A percentile compares a stretch with the other conserved stretches of the same genome.
Evolutionary conservation across 2,329 filamentous ascomycete genomes (phyloP).

Genomic region (Pseudopyricularia javanii): DNA sequence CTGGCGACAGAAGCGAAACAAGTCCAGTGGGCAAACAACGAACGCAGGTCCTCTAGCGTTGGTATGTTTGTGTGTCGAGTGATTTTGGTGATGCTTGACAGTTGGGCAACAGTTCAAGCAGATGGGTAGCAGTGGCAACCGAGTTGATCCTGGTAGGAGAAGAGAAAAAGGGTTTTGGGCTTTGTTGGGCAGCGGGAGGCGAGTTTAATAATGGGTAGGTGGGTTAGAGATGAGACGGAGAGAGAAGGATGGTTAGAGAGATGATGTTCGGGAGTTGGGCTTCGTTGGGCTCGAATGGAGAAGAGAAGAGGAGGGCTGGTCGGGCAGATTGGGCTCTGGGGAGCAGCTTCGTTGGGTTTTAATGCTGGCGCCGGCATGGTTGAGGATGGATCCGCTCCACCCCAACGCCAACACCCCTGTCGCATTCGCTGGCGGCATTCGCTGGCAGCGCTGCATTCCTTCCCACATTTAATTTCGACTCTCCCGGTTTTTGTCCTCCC

Average conservation of each 20-base stretch:
- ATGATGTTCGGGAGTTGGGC: neutral
- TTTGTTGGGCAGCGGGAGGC: neutral
- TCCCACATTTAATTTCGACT: conserved; percentile 1
- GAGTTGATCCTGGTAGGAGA: neutral
- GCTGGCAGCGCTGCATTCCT: neutral
- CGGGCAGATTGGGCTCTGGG: conserved; percentile 8
- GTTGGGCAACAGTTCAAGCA: conserved; percentile 1
- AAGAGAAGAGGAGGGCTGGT: neutral
- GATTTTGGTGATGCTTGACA: conserved; percentile 1
- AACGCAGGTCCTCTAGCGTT: neutral
- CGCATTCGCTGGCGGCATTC: too few species aligned
- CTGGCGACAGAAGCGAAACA: neutral
- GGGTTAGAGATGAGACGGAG: neutral
- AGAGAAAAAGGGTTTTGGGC: neutral
- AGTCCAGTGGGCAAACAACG: neutral
- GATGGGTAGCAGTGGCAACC: neutral
- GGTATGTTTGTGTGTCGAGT: neutral
- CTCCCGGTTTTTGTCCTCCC: conserved; percentile 6
- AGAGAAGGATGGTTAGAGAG: too few species aligned
- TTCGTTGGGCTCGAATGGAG: conserved; percentile 15
- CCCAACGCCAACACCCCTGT: too few species aligned
- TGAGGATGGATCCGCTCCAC: conserved; percentile 1
- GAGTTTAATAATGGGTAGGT: too few species aligned
- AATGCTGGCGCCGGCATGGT: conserved; percentile 7
- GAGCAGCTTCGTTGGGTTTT: conserved; percentile 10